Evolutionary conservation across 2,329 filamentous ascomycete genomes (phyloP), one percentile per base, ranked within the genome.

Genomic region (Graphilbum ipis-grandicollis): DNA sequence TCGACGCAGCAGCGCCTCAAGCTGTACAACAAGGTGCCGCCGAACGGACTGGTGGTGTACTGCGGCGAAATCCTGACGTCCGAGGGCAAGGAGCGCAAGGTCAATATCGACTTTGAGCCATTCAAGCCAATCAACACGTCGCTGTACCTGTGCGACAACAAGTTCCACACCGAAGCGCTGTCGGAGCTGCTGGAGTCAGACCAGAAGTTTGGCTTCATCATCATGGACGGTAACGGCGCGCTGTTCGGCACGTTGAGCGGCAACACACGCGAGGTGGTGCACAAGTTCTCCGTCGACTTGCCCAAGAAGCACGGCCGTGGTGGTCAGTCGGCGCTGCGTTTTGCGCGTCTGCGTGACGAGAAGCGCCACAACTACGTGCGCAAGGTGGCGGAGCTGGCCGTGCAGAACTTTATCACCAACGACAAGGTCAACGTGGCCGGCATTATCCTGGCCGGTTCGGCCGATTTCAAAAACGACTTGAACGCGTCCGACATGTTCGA

Each of bases 51-150:
- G 47, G 90, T 98, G 47, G 81, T 98, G 48, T 98, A 98, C 72
- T 98, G 90, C 60, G 90, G 90, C 77, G 90, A 98, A 94, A 96
- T 98, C 58, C 79, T 98, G 67, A 98, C 90, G 39, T 79, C 78
- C 22, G 90, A 98, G 67, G 90, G 90, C 61, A 98, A 98, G 63
- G 90, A 98, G 65, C 74, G 90, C 55, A 98, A 94, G 70, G 92
- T 98, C 67, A 98, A 98, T 63, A 98, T 98, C 57, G 92, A 98
- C 57, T 98, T 98, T 58, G 90, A 98, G 63, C 90, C 90, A 23
- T 98, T 98, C 72, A 98, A 98, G 71, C 90, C 90, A 43, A 98
- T 98, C 75, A 98, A 98, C 63, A 98, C 90, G 26, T 98, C 92
- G 32, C 73, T 98, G 33, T 98, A 98, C 59, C 82, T 98, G 43